Evolutionary conservation across 1,284 basidiomycete genomes (phyloP), one percentile per base, ranked within the genome.

Genomic region (Ustilago lituana): DNA sequence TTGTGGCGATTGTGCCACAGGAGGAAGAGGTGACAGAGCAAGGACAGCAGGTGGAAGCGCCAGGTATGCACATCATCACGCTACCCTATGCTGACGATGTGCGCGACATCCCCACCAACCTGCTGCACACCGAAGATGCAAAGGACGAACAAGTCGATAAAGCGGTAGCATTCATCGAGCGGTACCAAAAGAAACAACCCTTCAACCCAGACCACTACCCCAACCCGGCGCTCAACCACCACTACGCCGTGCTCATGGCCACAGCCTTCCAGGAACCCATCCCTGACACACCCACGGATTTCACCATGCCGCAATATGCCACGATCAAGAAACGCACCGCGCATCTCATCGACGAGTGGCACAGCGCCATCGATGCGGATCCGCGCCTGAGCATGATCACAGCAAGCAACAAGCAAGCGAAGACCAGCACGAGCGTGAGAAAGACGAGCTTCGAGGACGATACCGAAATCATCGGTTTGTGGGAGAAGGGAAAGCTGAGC

Each of bases 81-180:
- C 83, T 98, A 22, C 94, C 95, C 0, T 99, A 91, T 78, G 91
- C 91, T 7, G 95, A 99, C 79, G 96, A 98, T 77, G 90, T 98
- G 45, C 89, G 95, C 41, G 86, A 87, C 27, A 89, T 89, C 7
- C 90, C 91, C 6, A 82, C 75, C 37, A 69, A 60, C 15, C 56
- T 69, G 10, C 27, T 69, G 19, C 47, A 52, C 56, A 60, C 60
- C 15, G 60, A 73, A 37, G 58, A 77, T 89, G 93, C 92, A 4
- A 87, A 86, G 10, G 87, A 90, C 26, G 86, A 88, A 14, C 85
- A 91, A 60, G 87, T 88, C 52, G 86, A 90, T 1, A 85, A 86
- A 12, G 93, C 93, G 40, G 85, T 85, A 67, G 85, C 86, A 50
- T 89, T 93, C 85, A 88, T 98, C 50, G 87, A 89, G 76, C 91